Conservation (phyloP, 129 eudicot genomes). For the Artemisia argyi region DNA sequence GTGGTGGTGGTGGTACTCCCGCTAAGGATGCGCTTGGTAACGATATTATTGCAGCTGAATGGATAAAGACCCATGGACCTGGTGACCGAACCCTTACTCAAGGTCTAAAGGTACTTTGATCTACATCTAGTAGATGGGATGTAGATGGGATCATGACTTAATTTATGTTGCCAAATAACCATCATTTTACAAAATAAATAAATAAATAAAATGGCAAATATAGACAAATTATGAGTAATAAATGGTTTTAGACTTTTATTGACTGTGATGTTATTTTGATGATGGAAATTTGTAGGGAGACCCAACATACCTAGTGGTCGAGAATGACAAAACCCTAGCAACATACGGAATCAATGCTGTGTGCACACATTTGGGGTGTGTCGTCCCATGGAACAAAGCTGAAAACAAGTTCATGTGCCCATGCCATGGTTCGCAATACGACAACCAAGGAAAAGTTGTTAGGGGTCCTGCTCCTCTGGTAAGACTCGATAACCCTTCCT, state of each 20-base stretch:
- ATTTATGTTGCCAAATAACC: neutral
- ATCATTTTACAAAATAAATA: neutral
- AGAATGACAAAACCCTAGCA: constrained; percentile 83
- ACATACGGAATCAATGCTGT: constrained; percentile 94
- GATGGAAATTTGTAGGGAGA: constrained; percentile 66
- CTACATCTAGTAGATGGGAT: neutral
- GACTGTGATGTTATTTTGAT: neutral
- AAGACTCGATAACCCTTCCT: neutral
- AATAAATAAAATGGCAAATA: no score
- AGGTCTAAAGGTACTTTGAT: constrained; percentile 72
- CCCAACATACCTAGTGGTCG: constrained; percentile 96
- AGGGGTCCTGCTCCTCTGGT: constrained; percentile 94
- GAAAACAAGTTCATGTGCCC: constrained; percentile 99
- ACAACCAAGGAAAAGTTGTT: constrained; percentile 90
- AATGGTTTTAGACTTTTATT: neutral
- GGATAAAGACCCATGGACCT: constrained; percentile 89
- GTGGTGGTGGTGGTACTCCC: constrained; percentile 51
- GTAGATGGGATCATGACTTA: neutral
- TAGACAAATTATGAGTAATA: neutral
- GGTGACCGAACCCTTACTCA: constrained; percentile 92
- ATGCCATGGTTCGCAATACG: constrained; percentile 98
- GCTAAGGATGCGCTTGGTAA: constrained; percentile 98
- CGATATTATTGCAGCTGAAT: constrained; percentile 67
- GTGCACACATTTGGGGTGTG: constrained; percentile 98
- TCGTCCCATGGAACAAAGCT: constrained; percentile 93